A percentile compares a stretch with the other conserved stretches of the same genome.
Conservation (phyloP, 2,329 filamentous ascomycete genomes). For the Fusarium torreyae region DNA sequence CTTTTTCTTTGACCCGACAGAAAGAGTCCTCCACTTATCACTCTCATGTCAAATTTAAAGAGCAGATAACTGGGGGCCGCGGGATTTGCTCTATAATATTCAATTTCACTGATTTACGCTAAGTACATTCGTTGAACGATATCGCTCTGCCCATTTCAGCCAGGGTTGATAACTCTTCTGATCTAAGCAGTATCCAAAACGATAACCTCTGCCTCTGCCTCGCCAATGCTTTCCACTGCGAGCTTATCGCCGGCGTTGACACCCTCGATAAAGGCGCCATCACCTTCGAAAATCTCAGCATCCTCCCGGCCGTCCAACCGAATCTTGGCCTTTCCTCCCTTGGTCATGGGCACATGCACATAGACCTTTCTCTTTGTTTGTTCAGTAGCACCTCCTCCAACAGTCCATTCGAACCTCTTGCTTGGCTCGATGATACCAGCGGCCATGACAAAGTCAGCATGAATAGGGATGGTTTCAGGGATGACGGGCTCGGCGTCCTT, state of each 20-base stretch:
- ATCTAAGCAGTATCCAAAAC: slow-evolving; percentile 74
- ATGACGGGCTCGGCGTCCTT: slow-evolving; percentile 73
- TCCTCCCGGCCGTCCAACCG: slow-evolving; percentile 76
- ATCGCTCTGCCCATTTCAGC: slow-evolving; percentile 5
- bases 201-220: slow-evolving; percentile 78
- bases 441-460: slow-evolving; percentile 87
- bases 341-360: slow-evolving; percentile 85
- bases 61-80: background rate
- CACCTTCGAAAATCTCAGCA: slow-evolving; percentile 78
- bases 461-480: slow-evolving; percentile 81
- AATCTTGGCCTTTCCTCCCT: slow-evolving; percentile 80
- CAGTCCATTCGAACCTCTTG: slow-evolving; percentile 77
- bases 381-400: slow-evolving; percentile 72
- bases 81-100: background rate
- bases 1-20: background rate
- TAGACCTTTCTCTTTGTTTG: slow-evolving; percentile 79
- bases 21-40: background rate
- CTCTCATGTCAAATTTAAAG: background rate
- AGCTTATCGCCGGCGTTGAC: slow-evolving; percentile 76
- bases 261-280: slow-evolving; percentile 81
- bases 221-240: slow-evolving; percentile 76
- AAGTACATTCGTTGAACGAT: slow-evolving; percentile 29
- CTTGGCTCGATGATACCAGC: slow-evolving; percentile 80
- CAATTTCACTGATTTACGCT: slow-evolving; percentile 23
- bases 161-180: background rate